phyloP scores from a whole-genome alignment of 441 rosid species.

The Adansonia grandidieri region DNA sequence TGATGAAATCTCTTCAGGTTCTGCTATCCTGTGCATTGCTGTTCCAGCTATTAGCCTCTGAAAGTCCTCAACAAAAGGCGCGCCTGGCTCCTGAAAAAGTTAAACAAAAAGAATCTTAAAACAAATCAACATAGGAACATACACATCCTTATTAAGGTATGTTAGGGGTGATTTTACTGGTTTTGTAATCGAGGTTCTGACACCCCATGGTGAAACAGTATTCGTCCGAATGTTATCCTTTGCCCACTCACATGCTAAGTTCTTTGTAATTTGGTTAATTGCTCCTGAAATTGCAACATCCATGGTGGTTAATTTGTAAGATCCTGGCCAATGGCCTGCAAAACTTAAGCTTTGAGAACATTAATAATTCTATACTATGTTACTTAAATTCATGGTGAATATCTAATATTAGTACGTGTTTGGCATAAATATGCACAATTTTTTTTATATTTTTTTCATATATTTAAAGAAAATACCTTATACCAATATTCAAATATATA shows the following conservation, averaged over 20 bases:
- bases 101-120: not conserved
- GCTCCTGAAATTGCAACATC: constrained; percentile 33
- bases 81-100: not conserved
- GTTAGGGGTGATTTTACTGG: constrained; percentile 21
- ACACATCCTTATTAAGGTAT: not conserved
- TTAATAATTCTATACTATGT: too few species aligned
- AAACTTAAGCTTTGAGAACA: not conserved
- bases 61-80: not conserved
- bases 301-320: not conserved
- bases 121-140: not conserved
- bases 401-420: too few species aligned
- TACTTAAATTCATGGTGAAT: too few species aligned
- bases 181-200: not conserved
- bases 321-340: not conserved
- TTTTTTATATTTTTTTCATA: too few species aligned
- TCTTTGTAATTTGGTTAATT: constrained; percentile 39
- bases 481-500: too few species aligned
- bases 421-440: too few species aligned
- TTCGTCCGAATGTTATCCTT: constrained; percentile 40
- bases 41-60: constrained; percentile 29
- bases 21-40: constrained; percentile 32
- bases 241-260: constrained; percentile 48
- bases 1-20: constrained; percentile 44
- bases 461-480: too few species aligned
- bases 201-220: constrained; percentile 38